These are phyloP conservation scores for Trichophyton rubrum DNA, from an alignment of 2,329 filamentous ascomycete species.

Conservation along the genomic window DNA sequence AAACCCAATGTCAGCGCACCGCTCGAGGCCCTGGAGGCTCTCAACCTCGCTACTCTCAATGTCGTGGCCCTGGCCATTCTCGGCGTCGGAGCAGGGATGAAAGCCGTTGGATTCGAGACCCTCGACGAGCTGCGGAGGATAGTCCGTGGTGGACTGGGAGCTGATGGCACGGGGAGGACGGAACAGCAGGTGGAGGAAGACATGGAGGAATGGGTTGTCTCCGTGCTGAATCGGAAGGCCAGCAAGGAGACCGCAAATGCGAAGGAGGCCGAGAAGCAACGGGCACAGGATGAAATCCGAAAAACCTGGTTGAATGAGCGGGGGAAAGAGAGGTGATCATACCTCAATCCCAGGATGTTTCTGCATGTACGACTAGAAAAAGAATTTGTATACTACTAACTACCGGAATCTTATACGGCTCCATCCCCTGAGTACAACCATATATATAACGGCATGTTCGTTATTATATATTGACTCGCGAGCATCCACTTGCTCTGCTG, in stretches of 20 bases:
- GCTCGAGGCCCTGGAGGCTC: constrained; percentile 65
- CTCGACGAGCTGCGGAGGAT: constrained; percentile 51
- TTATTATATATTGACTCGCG: neutral
- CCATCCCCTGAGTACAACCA: neutral
- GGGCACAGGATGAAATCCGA: constrained; percentile 17
- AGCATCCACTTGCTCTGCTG: neutral
- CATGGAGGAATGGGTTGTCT: constrained; percentile 42
- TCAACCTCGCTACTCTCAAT: constrained; percentile 79
- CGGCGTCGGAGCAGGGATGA: constrained; percentile 58
- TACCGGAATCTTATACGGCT: neutral
- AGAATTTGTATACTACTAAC: neutral
- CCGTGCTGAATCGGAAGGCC: constrained; percentile 38
- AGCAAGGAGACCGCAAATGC: constrained; percentile 26
- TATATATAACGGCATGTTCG: neutral
- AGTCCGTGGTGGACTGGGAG: constrained; percentile 46
- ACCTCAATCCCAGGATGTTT: neutral
- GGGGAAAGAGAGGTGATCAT: constrained; percentile 12
- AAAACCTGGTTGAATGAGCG: constrained; percentile 10
- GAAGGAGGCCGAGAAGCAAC: constrained; percentile 19
- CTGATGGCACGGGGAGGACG: constrained; percentile 44
- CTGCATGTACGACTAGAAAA: neutral
- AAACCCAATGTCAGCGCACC: constrained; percentile 45
- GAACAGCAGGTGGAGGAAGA: constrained; percentile 41
- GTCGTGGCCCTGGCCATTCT: constrained; percentile 65
- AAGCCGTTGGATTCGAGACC: constrained; percentile 62